Conservation (phyloP, 192 early-diverging fungal genomes). For the Coemansia sp. region DNA sequence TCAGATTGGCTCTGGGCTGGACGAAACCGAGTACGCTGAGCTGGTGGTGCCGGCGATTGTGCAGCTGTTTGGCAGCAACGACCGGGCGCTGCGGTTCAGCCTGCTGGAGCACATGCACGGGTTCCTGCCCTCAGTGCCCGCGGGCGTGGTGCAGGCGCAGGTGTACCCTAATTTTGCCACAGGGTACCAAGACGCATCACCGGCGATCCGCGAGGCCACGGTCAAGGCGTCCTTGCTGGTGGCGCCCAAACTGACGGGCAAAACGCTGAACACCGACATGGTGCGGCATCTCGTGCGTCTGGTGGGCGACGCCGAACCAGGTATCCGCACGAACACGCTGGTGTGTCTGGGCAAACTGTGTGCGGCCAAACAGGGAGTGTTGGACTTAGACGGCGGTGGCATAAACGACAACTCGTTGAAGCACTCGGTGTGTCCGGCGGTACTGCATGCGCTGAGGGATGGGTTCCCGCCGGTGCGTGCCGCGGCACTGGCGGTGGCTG, state of each 20-base stretch:
- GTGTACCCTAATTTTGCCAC: conserved; percentile 85
- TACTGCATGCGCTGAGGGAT: conserved; percentile 78
- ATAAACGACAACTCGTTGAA: conserved; percentile 73
- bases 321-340: conserved; percentile 94
- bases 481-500: conserved; percentile 74
- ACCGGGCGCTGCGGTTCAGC: conserved; percentile 81
- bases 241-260: conserved; percentile 61
- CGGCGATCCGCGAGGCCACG: conserved; percentile 88
- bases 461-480: conserved; percentile 84
- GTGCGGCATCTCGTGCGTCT: conserved; percentile 85
- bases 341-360: conserved; percentile 94
- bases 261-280: conserved; percentile 67
- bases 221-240: conserved; percentile 80
- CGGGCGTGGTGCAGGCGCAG: conserved; percentile 73
- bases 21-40: conserved; percentile 70
- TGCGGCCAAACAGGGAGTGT: conserved; percentile 50
- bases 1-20: conserved; percentile 74
- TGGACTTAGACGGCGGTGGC: conserved; percentile 27
- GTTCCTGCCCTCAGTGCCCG: conserved; percentile 67
- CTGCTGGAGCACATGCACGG: conserved; percentile 77
- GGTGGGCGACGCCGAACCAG: conserved; percentile 87
- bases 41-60: conserved; percentile 72
- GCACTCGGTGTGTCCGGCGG: conserved; percentile 79
- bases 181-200: conserved; percentile 85
- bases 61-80: conserved; percentile 82